Evolutionary conservation across 106 monocot species (phyloP), one percentile per base, ranked within the genome.

Genomic region (Platanthera guangdongensis): DNA sequence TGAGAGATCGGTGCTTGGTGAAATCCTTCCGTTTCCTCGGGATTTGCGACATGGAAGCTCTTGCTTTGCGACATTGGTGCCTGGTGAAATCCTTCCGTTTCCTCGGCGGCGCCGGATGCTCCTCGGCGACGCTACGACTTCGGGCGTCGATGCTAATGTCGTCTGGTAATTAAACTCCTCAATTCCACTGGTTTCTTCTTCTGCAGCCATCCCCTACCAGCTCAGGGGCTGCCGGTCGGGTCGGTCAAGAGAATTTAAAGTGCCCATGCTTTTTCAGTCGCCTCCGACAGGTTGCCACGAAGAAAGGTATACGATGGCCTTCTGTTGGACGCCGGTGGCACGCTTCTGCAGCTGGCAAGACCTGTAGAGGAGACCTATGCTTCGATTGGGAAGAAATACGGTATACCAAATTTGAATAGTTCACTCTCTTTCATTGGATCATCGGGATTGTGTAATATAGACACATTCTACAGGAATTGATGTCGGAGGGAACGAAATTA

Each of bases 331-430:
- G 53, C 53, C 14, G 71, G 83, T 28, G 76, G 73, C 80, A 99
- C 99, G 46, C 87, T 94, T 50, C 85, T 94, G 54, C 94, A 90
- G 90, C 80, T 92, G 15, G 85, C 90, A 57, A 79, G 50, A 52
- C 99, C 99, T 9, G 94, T 94, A 25, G 94, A 86, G 74, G 87
- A 88, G 65, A 94, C 92, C 14, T 99, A 99, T 72, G 90, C 99
- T 51, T 78, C 88, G 53, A 92, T 99, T 47, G 94, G 94, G 28
- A 83, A 76, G 8, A 92, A 88, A 85, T 92, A 85, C 77, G 99
- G 99, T 92, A 74, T 13, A 21, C 4, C 3, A 54, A 48, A 32
- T 47, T 50, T 50, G 53, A 3, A 57, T 81, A 0, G 9, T 32
- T 52, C 22, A 50, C 9, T 19, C 7, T 7, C 51, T n/a, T 45